phyloP scores from a whole-genome alignment of 2,329 filamentous ascomycete genomes.

The Tolypocladium capitatum region DNA sequence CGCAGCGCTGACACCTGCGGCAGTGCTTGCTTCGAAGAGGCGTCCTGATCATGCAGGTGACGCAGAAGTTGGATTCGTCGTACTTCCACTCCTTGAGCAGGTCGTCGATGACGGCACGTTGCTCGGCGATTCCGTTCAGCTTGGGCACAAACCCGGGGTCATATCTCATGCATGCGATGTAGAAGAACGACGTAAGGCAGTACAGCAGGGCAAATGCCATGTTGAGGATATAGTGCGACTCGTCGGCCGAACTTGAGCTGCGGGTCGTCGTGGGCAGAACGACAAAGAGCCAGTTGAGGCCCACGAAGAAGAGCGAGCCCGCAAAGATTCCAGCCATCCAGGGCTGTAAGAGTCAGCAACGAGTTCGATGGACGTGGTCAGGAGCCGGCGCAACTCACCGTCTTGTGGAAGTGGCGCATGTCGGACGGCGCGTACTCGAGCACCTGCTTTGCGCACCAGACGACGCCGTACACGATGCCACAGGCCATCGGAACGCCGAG shows the following conservation, averaged over 20 bases:
- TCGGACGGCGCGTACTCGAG: conserved; percentile 73
- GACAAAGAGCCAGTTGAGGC: conserved; percentile 59
- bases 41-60: conserved; percentile 85
- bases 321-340: conserved; percentile 92
- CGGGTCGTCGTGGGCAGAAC: conserved; percentile 43
- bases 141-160: conserved; percentile 93
- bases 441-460: conserved; percentile 65
- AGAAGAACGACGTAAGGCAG: conserved; percentile 69
- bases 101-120: conserved; percentile 79
- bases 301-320: conserved; percentile 69
- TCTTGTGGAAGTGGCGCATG: conserved; percentile 83
- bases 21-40: conserved; percentile 95
- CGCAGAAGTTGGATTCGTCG: conserved; percentile 88
- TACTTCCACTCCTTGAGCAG: conserved; percentile 77
- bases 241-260: conserved; percentile 5
- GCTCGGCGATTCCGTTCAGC: conserved; percentile 74
- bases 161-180: conserved; percentile 68
- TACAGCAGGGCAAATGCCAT: conserved; percentile 56
- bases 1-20: conserved; percentile 77
- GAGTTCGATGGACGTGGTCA: too few species aligned
- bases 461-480: conserved; percentile 53
- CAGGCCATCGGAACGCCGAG: conserved; percentile 61
- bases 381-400: conserved; percentile 50
- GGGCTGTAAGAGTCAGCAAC: conserved; percentile 38
- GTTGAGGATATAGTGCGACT: conserved; percentile 58